These are phyloP conservation scores for Geranomyces variabilis DNA, from an alignment of 192 early-diverging fungal genomes.

Conservation along the genomic window DNA sequence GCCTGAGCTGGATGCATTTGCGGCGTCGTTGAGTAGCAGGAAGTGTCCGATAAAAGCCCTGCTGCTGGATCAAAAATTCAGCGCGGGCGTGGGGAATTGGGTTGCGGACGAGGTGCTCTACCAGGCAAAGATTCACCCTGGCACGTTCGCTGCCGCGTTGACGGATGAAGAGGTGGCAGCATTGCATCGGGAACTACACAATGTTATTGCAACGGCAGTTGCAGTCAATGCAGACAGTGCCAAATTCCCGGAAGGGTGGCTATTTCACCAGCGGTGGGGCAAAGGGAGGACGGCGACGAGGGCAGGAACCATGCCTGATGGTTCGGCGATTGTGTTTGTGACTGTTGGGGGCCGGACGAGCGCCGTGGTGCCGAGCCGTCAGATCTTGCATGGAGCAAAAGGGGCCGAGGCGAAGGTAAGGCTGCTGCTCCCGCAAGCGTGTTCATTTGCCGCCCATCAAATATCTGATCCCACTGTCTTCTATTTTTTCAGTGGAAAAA, in stretches of 20 bases:
- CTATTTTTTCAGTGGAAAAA: too few relatives aligned
- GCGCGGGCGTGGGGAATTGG: conserved; percentile 86
- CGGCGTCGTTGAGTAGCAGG: conserved; percentile 38
- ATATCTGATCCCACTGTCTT: background rate
- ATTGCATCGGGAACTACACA: conserved; percentile 52
- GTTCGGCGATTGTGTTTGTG: conserved; percentile 62
- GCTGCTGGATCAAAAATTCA: conserved; percentile 76
- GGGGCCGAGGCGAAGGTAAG: too few relatives aligned
- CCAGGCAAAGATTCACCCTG: conserved; percentile 73
- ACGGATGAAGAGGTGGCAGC: conserved; percentile 45
- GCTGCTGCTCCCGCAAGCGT: too few relatives aligned
- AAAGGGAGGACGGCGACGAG: conserved; percentile 56
- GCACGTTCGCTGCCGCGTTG: conserved; percentile 54
- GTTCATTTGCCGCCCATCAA: too few relatives aligned
- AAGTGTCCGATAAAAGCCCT: conserved; percentile 70
- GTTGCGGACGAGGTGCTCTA: conserved; percentile 81
- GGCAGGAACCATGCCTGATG: conserved; percentile 53
- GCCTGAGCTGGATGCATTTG: conserved; percentile 57
- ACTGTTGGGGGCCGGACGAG: conserved; percentile 73
- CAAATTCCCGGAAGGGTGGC: conserved; percentile 72
- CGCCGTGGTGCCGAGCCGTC: conserved; percentile 62
- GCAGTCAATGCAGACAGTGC: conserved; percentile 69
- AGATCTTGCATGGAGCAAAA: conserved; percentile 45
- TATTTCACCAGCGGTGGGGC: conserved; percentile 72
- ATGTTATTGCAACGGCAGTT: conserved; percentile 60